A percentile compares a stretch with the other conserved stretches of the same genome.
These are phyloP conservation scores for Uronychia setigera DNA, from an alignment of 73 alveolate species.

Conservation along the genomic window DNA sequence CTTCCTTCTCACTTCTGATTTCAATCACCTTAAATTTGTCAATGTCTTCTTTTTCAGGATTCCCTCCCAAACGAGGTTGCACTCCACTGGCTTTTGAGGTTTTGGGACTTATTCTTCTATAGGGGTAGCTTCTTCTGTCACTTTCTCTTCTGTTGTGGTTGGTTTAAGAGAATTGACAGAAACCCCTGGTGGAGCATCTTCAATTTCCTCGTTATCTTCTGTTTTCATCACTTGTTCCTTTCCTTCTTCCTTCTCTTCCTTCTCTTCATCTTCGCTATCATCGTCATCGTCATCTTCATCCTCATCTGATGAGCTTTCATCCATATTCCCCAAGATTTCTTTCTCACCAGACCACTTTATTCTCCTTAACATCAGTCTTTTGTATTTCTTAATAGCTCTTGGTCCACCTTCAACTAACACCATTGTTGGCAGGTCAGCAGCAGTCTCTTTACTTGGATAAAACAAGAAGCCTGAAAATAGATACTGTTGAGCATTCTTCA, in stretches of 20 bases:
- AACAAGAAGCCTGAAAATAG: constrained; percentile 78
- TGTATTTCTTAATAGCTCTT: constrained; percentile 84
- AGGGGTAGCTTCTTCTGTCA: too few relatives aligned
- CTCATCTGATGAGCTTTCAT: neutral
- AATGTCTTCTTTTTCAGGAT: constrained; percentile 73
- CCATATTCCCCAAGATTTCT: neutral
- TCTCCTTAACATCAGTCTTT: constrained; percentile 79
- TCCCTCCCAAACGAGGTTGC: constrained; percentile 90
- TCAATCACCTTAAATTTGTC: constrained; percentile 82
- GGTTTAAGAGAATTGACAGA: too few relatives aligned
- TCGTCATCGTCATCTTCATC: constrained; percentile 37
- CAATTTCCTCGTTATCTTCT: too few relatives aligned
- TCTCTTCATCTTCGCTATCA: neutral
- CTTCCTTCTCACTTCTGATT: constrained; percentile 83
- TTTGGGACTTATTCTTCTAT: too few relatives aligned
- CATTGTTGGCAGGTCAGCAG: constrained; percentile 62
- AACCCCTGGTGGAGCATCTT: too few relatives aligned
- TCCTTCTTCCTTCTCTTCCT: too few relatives aligned
- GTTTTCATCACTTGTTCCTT: too few relatives aligned
- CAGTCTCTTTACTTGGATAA: constrained; percentile 54
- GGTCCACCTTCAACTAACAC: constrained; percentile 94
- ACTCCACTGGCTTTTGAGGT: too few relatives aligned
- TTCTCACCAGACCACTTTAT: constrained; percentile 74
- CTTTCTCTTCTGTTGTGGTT: too few relatives aligned
- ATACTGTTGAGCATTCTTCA: constrained; percentile 80